Base-by-base conservation (phyloP, 768 basidiomycete genomes). In the Paxillus involutus region DNA sequence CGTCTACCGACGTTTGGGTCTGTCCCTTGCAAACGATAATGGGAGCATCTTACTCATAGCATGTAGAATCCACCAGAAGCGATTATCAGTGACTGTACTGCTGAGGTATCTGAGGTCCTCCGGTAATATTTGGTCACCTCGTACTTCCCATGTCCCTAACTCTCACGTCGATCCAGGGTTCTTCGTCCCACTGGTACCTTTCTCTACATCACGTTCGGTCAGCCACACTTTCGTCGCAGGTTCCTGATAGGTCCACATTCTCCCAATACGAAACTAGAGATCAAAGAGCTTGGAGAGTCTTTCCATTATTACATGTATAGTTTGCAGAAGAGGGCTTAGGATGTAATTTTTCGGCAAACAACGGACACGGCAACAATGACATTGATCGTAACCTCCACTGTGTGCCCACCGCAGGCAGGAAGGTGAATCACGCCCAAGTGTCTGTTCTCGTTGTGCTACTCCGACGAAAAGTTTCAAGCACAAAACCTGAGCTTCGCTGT, bases 291-390 rank as follows among this genome's bases (percentile, higher is more conserved):
- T 29, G 91, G 91, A 32, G 89, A 91, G 44, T 80, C 81, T 9
- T 91, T 92, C 64, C 91, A 92, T 73, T 92, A 93, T 68, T 91
- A 88, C 64, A 71, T 92, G 58, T 91, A 92, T 65, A 80, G 84
- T 59, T 57, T 89, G 58, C 78, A 78, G 59, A 82, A 60, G 56
- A 42, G 39, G 35, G 41, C 46, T n/a, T 65, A 61, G 37, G 43
- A 52, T 32, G 21, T 13, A 16, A 9, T n/a, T 26, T 6, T 17
- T 16, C 26, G 26, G 26, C 26, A 6, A 26, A 6, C 26, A 26
- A 5, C 26, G 4, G 26, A 26, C 26, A 26, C 26, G 26, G 26
- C 6, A 26, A 26, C 6, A 26, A 26, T 26, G 26, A 21, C 21
- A 21, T 3, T 3, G 21, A 21, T 21, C 21, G 21, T 21, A 21